phyloP scores from a whole-genome alignment of 1,139 yeast species.

The Meyerozyma smithsonii region DNA sequence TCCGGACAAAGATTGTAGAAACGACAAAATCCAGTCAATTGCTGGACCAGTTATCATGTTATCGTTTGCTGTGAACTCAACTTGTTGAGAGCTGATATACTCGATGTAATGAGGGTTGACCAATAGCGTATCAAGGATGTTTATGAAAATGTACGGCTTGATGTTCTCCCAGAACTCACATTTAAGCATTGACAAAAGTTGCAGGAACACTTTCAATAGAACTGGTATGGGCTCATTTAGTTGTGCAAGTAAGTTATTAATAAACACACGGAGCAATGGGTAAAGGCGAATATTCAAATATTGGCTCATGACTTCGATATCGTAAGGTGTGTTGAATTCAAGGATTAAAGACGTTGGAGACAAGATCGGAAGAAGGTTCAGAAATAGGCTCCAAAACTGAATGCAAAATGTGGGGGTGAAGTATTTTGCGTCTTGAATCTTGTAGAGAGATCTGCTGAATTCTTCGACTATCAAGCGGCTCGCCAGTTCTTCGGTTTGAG shows the following conservation, averaged over 20 bases:
- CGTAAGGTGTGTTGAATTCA: constrained; percentile 39
- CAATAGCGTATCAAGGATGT: constrained; percentile 51
- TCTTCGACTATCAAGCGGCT: constrained; percentile 47
- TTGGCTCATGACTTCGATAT: constrained; percentile 38
- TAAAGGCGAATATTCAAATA: constrained; percentile 34
- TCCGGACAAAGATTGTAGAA: constrained; percentile 31
- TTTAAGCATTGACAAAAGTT: constrained; percentile 36
- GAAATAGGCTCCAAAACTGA: constrained; percentile 50
- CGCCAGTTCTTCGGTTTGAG: constrained; percentile 12
- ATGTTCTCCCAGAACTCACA: constrained; percentile 47
- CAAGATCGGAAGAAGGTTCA: constrained; percentile 35
- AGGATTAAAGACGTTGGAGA: constrained; percentile 35
- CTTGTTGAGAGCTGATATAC: not conserved
- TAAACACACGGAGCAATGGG: constrained; percentile 43
- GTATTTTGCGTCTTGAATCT: constrained; percentile 47
- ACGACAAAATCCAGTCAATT: constrained; percentile 35
- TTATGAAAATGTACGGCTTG: constrained; percentile 47
- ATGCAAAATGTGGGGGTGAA: constrained; percentile 41
- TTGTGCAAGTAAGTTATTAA: constrained; percentile 46
- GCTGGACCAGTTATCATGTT: not conserved
- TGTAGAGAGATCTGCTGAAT: constrained; percentile 44
- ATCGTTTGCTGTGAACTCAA: not conserved
- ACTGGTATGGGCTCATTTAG: constrained; percentile 52
- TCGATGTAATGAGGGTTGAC: constrained; percentile 11
- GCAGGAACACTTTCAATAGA: constrained; percentile 42